These are phyloP conservation scores for Fusarium protoensiforme DNA, from an alignment of 2,329 filamentous ascomycete genomes.

Conservation along the genomic window DNA sequence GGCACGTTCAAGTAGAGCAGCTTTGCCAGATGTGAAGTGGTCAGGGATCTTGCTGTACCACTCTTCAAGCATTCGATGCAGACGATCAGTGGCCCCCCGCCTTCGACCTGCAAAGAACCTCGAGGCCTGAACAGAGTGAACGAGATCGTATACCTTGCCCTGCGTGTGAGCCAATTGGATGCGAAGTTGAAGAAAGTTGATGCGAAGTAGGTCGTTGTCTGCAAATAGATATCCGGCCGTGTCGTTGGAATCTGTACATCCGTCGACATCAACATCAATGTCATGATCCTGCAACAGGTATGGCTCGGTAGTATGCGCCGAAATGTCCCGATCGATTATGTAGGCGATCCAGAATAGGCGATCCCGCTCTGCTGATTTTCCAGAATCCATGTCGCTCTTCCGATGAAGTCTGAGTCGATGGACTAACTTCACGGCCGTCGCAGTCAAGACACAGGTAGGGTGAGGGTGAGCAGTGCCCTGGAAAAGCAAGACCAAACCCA, in stretches of 20 bases:
- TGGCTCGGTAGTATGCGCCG: not conserved
- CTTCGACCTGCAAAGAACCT: not conserved
- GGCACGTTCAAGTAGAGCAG: not conserved
- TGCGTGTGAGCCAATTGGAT: not conserved
- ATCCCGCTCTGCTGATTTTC: not conserved
- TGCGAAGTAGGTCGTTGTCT: too few relatives aligned
- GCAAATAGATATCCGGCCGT: not conserved
- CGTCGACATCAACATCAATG: not conserved
- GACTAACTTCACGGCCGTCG: conserved; percentile 15
- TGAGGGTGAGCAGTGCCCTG: conserved; percentile 1
- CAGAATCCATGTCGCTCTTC: not conserved
- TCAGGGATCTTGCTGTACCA: conserved; percentile 5
- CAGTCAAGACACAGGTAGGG: not conserved
- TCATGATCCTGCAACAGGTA: conserved; percentile 18
- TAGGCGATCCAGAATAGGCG: conserved; percentile 21
- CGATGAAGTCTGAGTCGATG: conserved; percentile 1
- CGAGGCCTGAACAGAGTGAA: not conserved
- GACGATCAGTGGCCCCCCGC: not conserved
- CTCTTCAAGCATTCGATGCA: conserved; percentile 4
- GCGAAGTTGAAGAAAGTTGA: not conserved
- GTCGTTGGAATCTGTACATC: not conserved
- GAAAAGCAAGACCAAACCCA: not conserved
- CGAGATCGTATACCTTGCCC: conserved; percentile 21
- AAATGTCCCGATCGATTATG: conserved; percentile 12
- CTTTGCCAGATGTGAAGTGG: not conserved